Evolutionary conservation across 2,329 filamentous ascomycete genomes (phyloP).

Genomic region (Ophiostoma populinum): DNA sequence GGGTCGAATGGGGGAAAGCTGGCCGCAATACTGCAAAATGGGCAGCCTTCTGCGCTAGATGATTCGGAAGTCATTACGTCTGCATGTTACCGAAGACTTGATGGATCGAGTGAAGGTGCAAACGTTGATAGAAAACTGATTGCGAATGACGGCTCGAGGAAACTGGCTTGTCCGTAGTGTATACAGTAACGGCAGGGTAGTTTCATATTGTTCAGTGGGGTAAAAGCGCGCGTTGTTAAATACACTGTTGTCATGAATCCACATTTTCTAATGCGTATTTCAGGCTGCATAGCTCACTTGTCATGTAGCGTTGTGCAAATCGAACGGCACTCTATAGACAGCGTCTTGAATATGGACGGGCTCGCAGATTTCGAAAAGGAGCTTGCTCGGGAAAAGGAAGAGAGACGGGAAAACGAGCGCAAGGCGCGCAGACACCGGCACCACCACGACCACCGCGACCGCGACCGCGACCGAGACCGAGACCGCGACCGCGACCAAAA

Average conservation of each 20-base stretch:
- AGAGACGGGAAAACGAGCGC: conserved; percentile 12
- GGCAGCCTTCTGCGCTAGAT: conserved; percentile 35
- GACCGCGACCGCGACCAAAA: conserved; percentile 8
- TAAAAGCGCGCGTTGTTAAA: too few species aligned
- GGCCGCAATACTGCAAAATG: conserved; percentile 43
- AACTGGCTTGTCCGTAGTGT: too few species aligned
- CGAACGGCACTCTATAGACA: too few species aligned
- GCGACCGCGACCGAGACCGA: background rate
- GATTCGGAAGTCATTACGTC: conserved; percentile 2
- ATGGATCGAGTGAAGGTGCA: too few species aligned
- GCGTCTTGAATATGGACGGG: conserved; percentile 11
- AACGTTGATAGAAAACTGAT: too few species aligned
- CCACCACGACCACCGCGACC: conserved; percentile 16
- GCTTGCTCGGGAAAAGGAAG: conserved; percentile 16
- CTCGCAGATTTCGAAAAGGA: conserved; percentile 22
- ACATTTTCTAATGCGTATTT: too few species aligned
- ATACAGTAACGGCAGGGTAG: too few species aligned
- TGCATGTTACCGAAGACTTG: background rate
- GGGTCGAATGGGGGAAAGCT: conserved; percentile 31
- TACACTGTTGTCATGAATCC: too few species aligned
- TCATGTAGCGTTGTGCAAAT: too few species aligned
- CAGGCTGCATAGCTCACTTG: too few species aligned
- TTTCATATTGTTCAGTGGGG: too few species aligned
- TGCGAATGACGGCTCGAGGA: too few species aligned
- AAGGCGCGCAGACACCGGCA: conserved; percentile 14